Conservation (phyloP, 331 rosid genomes). For the Acacia pycnantha region DNA sequence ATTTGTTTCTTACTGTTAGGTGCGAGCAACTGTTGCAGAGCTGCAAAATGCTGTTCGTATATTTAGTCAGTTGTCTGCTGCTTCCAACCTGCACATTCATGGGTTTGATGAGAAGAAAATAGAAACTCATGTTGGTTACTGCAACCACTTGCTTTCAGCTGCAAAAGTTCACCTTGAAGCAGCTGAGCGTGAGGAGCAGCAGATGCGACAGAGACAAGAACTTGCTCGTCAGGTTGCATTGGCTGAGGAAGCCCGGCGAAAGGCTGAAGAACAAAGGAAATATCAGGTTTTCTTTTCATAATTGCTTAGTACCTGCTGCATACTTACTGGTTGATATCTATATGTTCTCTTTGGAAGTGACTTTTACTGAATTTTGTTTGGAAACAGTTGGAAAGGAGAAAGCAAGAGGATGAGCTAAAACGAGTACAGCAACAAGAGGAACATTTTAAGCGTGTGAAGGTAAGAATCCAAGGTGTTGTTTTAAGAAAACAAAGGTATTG, state of each 20-base stretch:
- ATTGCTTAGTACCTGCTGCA: constrained; percentile 25
- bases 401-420: constrained; percentile 92
- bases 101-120: constrained; percentile 99
- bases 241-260: constrained; percentile 96
- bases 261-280: constrained; percentile 96
- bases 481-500: background rate
- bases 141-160: constrained; percentile 85
- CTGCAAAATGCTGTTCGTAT: constrained; percentile 98
- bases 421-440: constrained; percentile 96
- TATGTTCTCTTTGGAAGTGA: constrained; percentile 10
- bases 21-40: constrained; percentile 84
- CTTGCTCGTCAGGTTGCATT: constrained; percentile 88
- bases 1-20: constrained; percentile 47
- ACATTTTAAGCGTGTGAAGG: constrained; percentile 89
- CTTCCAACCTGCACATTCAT: constrained; percentile 95
- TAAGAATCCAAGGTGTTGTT: constrained; percentile 32
- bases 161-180: constrained; percentile 89
- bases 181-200: constrained; percentile 96
- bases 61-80: constrained; percentile 97
- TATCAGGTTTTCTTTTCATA: constrained; percentile 60
- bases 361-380: constrained; percentile 26
- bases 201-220: constrained; percentile 87
- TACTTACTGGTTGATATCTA: constrained; percentile 9
- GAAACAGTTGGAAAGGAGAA: constrained; percentile 88
- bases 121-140: constrained; percentile 96